Percentiles rank a stretch among this genome's conserved stretches.
Evolutionary conservation across 1,284 basidiomycete genomes (phyloP).

Genomic region (Cutaneotrichosporon cavernicola): DNA sequence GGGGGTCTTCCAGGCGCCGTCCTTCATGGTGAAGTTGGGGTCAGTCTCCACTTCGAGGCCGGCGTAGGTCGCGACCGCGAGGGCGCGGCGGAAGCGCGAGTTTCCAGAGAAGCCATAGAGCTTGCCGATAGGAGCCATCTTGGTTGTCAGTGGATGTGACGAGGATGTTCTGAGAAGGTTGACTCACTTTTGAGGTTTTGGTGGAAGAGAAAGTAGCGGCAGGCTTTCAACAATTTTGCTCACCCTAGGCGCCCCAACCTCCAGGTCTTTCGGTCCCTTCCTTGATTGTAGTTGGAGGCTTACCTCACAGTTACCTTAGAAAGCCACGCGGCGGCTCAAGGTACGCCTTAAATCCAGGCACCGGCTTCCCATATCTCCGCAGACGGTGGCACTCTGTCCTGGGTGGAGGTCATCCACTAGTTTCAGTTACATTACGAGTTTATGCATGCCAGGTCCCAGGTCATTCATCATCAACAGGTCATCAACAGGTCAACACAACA

Average conservation of each 20-base stretch:
- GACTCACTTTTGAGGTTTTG: conserved; percentile 24
- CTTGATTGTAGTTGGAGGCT: background rate
- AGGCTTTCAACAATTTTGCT: conserved; percentile 1
- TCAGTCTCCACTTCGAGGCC: conserved; percentile 68
- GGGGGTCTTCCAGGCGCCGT: conserved; percentile 62
- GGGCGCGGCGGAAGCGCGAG: conserved; percentile 60
- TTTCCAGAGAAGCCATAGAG: conserved; percentile 47
- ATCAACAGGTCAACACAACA: background rate
- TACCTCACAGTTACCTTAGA: background rate
- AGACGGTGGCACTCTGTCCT: background rate
- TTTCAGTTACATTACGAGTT: too few relatives aligned
- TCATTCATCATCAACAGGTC: too few relatives aligned
- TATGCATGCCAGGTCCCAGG: too few relatives aligned
- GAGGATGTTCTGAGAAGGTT: background rate
- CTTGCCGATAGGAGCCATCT: conserved; percentile 43
- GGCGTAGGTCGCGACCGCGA: conserved; percentile 68
- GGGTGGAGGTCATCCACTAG: conserved; percentile 10
- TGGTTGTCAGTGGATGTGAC: conserved; percentile 12
- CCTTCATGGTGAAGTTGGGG: conserved; percentile 61
- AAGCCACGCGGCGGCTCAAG: conserved; percentile 5
- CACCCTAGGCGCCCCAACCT: background rate
- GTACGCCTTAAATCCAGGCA: background rate
- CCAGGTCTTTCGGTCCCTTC: background rate
- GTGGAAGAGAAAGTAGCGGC: background rate
- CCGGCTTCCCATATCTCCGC: conserved; percentile 2